phyloP scores from a whole-genome alignment of 2,329 filamentous ascomycete genomes.

The Pseudogymnoascus verrucosus region DNA sequence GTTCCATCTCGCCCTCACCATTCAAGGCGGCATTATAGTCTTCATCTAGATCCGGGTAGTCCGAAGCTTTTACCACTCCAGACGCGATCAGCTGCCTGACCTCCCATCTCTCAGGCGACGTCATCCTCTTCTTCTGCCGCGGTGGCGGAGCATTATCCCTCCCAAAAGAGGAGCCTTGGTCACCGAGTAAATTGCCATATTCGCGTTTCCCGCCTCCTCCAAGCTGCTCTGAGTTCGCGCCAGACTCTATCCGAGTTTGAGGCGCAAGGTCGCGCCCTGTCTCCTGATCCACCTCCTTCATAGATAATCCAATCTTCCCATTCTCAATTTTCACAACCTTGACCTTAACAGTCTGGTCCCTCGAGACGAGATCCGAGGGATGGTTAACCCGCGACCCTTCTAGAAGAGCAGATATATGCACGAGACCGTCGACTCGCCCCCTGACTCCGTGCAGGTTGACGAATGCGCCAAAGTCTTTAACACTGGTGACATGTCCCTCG shows the following conservation, averaged over 20 bases:
- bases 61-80: conserved; percentile 82
- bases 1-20: conserved; percentile 78
- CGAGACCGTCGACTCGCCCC: conserved; percentile 85
- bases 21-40: conserved; percentile 84
- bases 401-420: conserved; percentile 85
- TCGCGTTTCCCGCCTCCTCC: conserved; percentile 58
- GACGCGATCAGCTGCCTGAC: conserved; percentile 94
- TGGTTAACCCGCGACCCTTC: conserved; percentile 83
- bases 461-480: conserved; percentile 95
- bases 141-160: conserved; percentile 44
- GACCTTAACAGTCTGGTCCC: conserved; percentile 79
- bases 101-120: conserved; percentile 94
- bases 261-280: conserved; percentile 79
- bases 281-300: conserved; percentile 94
- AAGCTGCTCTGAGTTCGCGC: conserved; percentile 80
- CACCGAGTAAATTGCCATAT: conserved; percentile 42
- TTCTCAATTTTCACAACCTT: conserved; percentile 86
- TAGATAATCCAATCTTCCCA: conserved; percentile 75
- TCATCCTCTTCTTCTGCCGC: conserved; percentile 77
- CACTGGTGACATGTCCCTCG: conserved; percentile 76
- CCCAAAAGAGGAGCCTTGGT: conserved; percentile 55
- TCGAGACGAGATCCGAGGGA: conserved; percentile 76
- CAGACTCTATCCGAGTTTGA: conserved; percentile 70
- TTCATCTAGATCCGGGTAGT: conserved; percentile 91
- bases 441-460: conserved; percentile 82